Percentiles rank a stretch among this genome's conserved stretches.
Evolutionary conservation across 225 moss, liverwort and hornwort genomes (phyloP).

Genomic region (Pleurozium schreberi): DNA sequence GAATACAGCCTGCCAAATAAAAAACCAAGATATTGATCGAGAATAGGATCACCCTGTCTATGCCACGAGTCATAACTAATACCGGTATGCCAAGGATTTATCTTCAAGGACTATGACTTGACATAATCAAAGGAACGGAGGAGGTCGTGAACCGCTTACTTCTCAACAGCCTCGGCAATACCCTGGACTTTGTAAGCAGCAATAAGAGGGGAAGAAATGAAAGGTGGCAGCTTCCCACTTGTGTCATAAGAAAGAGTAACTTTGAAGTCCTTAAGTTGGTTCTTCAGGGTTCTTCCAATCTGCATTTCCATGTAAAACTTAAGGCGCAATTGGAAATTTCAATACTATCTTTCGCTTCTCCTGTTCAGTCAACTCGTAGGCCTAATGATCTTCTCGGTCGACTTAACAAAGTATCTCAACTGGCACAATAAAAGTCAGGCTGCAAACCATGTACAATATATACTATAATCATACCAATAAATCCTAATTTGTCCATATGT

Average conservation of each 20-base stretch:
- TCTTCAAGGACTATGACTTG: background rate
- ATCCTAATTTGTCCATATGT: background rate
- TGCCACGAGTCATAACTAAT: background rate
- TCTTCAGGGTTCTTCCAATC: constrained; percentile 74
- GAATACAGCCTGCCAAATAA: background rate
- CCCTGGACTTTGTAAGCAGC: constrained; percentile 63
- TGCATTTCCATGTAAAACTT: constrained; percentile 3
- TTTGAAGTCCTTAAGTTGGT: constrained; percentile 68
- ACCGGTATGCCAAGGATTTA: background rate
- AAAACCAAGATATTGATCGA: background rate
- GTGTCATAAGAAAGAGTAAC: constrained; percentile 60
- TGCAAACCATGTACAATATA: background rate
- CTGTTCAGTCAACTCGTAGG: background rate
- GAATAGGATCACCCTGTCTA: background rate
- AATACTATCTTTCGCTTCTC: background rate
- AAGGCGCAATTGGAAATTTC: background rate
- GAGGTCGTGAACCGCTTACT: constrained; percentile 28
- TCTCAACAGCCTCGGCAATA: constrained; percentile 65
- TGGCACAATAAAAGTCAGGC: background rate
- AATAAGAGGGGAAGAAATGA: constrained; percentile 46
- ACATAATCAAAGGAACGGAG: background rate
- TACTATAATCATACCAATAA: background rate
- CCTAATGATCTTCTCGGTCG: background rate
- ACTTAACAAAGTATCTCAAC: background rate
- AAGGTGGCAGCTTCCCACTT: constrained; percentile 64